Base-by-base conservation (phyloP, 2,329 filamentous ascomycete genomes). In the Neofusicoccum sp. region DNA sequence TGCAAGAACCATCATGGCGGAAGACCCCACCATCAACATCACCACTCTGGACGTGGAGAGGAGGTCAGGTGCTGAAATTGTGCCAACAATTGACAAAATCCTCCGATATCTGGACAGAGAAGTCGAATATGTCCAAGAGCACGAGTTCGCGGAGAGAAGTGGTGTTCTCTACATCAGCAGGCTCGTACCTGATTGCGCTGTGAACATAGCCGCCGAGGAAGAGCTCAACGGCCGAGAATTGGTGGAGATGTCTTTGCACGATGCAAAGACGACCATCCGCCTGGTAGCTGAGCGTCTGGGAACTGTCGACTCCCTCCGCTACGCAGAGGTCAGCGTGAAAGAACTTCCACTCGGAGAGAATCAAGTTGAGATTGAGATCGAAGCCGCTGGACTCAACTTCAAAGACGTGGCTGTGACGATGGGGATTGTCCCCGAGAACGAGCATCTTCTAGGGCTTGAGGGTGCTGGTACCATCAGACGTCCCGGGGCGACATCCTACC, bases 321-420 rank as follows among this genome's bases (percentile, higher is more conserved):
- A 62, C 52, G 37, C 52, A 12, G 64, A 66, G 49, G 54, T 63
- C 16, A 50, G 33, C 11, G 36, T 8, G n/a, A 47, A 50, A 6
- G 58, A 43, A n/a, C 37, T 58, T 16, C 64, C 63, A 14, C 22
- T 68, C 12, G 31, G 29, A 9, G 44, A 64, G 16, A 37, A 36
- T 28, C 22, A 64, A 11, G 64, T 71, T 6, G 64, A 69, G 39
- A 41, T 71, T 6, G 65, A 72, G 22, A 43, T 67, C 0, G 12
- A 61, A 29, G 56, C 62, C 9, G 61, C 44, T 9, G 68, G 68
- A 1, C 3, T 71, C 12, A 69, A 70, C 47, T 65, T 62, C n/a
- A 66, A 67, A 29, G 65, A 67, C 28, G 31, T 65, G 11, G 44
- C 60, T 36, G 61, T 61, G 6, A 61, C 64, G 1, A 64, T 68